These are phyloP conservation scores for Leccinum ponderosum DNA, from an alignment of 1,284 basidiomycete species.

Conservation along the genomic window DNA sequence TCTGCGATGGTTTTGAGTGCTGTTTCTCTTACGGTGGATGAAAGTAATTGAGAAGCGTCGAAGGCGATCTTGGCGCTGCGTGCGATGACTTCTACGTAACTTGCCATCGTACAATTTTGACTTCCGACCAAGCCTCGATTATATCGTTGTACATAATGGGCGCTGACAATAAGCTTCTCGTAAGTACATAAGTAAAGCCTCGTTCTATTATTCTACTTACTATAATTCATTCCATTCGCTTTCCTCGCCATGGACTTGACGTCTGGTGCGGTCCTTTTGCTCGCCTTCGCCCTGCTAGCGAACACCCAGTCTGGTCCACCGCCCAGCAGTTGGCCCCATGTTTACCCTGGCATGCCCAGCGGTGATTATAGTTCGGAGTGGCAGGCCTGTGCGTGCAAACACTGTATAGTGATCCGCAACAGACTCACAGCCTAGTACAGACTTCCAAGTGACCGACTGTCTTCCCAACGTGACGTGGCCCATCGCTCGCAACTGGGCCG, in stretches of 20 bases:
- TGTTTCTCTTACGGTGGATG: constrained; percentile 61
- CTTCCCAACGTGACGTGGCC: constrained; percentile 68
- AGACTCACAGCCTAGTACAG: constrained; percentile 30
- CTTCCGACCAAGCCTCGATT: too few relatives aligned
- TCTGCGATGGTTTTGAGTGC: constrained; percentile 73
- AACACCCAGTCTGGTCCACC: constrained; percentile 27
- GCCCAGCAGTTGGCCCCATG: constrained; percentile 35
- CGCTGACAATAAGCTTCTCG: neutral
- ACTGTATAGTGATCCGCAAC: too few relatives aligned
- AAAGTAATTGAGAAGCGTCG: constrained; percentile 80
- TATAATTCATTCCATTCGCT: neutral
- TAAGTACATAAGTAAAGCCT: too few relatives aligned
- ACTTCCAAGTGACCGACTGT: constrained; percentile 53
- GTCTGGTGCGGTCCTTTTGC: constrained; percentile 5
- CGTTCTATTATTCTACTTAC: too few relatives aligned
- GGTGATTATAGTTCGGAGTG: constrained; percentile 57
- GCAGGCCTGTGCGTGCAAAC: constrained; percentile 56
- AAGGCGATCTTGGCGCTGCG: constrained; percentile 80
- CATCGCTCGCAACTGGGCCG: constrained; percentile 59
- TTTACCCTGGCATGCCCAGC: constrained; percentile 33
- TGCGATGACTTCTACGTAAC: constrained; percentile 50
- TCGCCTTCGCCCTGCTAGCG: constrained; percentile 9
- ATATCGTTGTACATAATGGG: too few relatives aligned
- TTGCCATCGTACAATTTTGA: too few relatives aligned
- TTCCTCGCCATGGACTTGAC: constrained; percentile 21